Evolutionary conservation across 2,329 filamentous ascomycete species (phyloP).

Genomic region (Fusarium mundagurra): DNA sequence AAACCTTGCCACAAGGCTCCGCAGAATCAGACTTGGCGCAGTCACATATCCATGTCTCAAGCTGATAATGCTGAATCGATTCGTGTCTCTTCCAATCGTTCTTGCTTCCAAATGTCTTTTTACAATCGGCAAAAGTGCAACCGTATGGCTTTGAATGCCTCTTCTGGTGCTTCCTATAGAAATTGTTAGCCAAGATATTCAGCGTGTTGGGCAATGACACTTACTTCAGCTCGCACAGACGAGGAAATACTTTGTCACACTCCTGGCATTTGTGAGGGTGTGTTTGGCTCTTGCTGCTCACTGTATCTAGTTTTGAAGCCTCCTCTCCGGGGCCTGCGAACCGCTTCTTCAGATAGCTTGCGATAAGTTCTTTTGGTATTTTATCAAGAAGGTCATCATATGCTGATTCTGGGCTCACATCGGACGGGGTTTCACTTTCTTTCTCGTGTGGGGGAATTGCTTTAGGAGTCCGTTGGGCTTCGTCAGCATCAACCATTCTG

Average conservation of each 20-base stretch:
- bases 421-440: background rate
- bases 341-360: constrained; percentile 43
- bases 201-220: constrained; percentile 19
- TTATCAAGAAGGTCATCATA: constrained; percentile 39
- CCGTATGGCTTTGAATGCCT: constrained; percentile 83
- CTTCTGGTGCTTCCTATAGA: constrained; percentile 80
- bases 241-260: constrained; percentile 59
- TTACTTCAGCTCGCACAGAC: constrained; percentile 68
- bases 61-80: constrained; percentile 77
- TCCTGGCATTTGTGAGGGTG: constrained; percentile 45
- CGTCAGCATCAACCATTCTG: constrained; percentile 28
- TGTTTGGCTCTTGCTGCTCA: constrained; percentile 16
- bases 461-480: constrained; percentile 12
- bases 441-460: background rate
- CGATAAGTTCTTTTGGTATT: constrained; percentile 47
- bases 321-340: constrained; percentile 7
- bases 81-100: constrained; percentile 96
- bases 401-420: constrained; percentile 17
- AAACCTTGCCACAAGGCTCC: constrained; percentile 65
- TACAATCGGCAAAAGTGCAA: constrained; percentile 78
- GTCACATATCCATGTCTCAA: constrained; percentile 78
- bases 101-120: constrained; percentile 86
- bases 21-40: constrained; percentile 38
- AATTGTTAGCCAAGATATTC: constrained; percentile 18
- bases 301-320: constrained; percentile 15